These are phyloP conservation scores for Podospora tetraspora DNA, from an alignment of 495 filamentous ascomycete genomes.

Conservation along the genomic window DNA sequence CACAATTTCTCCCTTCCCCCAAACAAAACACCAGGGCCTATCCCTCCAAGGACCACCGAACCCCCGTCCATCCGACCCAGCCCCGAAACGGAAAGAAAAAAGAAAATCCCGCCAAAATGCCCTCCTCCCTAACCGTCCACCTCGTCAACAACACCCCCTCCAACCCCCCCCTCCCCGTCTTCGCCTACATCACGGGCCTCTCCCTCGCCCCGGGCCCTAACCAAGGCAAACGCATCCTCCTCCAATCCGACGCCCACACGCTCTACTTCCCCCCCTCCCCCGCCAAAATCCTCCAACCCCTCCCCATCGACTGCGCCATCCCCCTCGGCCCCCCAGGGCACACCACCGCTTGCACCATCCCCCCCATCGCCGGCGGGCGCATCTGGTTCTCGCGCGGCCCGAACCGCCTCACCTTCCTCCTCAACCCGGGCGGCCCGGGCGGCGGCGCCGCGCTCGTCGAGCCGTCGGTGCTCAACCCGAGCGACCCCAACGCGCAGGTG, in stretches of 20 bases:
- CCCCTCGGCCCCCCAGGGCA: conserved; percentile 57
- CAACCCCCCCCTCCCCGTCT: conserved; percentile 22
- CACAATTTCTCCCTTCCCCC: not conserved
- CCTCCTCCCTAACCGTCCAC: conserved; percentile 35
- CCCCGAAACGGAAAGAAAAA: not conserved
- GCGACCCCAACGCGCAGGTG: conserved; percentile 59
- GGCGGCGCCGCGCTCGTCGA: conserved; percentile 61
- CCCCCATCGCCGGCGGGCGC: conserved; percentile 61
- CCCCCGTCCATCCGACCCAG: not conserved
- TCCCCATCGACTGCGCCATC: conserved; percentile 61
- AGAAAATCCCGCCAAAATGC: conserved; percentile 27
- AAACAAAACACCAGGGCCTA: not conserved
- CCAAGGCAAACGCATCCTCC: conserved; percentile 27
- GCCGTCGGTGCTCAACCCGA: conserved; percentile 65
- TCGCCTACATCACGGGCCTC: conserved; percentile 43
- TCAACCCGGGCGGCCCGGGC: conserved; percentile 54
- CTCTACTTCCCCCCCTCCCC: conserved; percentile 39
- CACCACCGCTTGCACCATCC: conserved; percentile 57
- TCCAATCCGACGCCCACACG: conserved; percentile 29
- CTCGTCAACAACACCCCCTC: conserved; percentile 33
- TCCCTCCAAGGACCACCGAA: not conserved
- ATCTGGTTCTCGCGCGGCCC: conserved; percentile 59
- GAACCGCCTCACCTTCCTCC: conserved; percentile 57
- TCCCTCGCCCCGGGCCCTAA: conserved; percentile 29
- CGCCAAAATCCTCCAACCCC: conserved; percentile 37